These are phyloP conservation scores for Gastrolobium villosum DNA, from an alignment of 306 rosid species.

Conservation along the genomic window DNA sequence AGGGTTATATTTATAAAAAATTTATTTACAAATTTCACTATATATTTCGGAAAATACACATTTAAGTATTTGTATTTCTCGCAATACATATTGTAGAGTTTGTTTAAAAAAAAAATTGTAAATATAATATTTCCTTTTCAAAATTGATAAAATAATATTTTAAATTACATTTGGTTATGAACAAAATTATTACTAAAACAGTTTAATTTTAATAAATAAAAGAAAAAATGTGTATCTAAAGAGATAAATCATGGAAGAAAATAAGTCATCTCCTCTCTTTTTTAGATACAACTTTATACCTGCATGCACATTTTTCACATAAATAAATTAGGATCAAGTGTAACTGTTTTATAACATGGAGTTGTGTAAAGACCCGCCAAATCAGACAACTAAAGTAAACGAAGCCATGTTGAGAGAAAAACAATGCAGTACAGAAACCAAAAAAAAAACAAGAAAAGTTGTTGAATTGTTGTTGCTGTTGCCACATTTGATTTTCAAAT, in stretches of 20 bases:
- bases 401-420: background rate
- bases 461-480: constrained; percentile 1
- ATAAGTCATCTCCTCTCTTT: too few species aligned
- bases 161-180: background rate
- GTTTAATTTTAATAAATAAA: background rate
- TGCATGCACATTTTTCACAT: too few species aligned
- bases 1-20: background rate
- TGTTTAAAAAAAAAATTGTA: too few species aligned
- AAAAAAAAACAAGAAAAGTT: background rate
- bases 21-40: too few species aligned
- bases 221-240: too few species aligned
- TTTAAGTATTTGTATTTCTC: too few species aligned
- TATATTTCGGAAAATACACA: too few species aligned
- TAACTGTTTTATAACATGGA: constrained; percentile 17
- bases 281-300: too few species aligned
- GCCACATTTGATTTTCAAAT: constrained; percentile 40
- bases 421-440: constrained; percentile 28
- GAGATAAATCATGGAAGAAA: too few species aligned
- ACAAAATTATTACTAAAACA: background rate
- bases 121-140: background rate
- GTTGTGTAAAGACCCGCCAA: constrained; percentile 27
- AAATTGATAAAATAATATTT: background rate
- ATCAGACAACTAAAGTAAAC: constrained; percentile 30
- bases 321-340: too few species aligned
- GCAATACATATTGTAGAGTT: too few species aligned